phyloP scores from a whole-genome alignment of 768 basidiomycete genomes.

The Russula compacta region DNA sequence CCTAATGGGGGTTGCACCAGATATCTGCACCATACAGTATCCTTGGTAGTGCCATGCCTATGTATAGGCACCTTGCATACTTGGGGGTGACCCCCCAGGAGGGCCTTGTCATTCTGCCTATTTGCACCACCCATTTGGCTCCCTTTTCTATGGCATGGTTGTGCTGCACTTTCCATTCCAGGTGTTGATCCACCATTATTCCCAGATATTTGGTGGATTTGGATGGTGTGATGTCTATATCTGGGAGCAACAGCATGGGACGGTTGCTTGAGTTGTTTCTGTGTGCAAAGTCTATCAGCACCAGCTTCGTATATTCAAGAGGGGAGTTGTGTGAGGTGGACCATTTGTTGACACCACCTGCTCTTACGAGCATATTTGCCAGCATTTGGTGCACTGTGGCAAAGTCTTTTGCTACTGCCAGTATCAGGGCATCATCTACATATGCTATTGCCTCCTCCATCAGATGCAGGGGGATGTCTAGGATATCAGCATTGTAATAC shows the following conservation, averaged over 20 bases:
- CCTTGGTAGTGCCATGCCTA: not conserved
- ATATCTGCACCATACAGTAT: not conserved
- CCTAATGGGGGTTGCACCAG: too few relatives aligned
- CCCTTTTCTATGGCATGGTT: not conserved
- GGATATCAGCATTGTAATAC: not conserved
- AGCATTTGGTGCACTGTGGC: not conserved
- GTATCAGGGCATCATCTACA: not conserved
- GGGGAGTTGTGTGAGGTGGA: not conserved
- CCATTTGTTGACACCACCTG: not conserved
- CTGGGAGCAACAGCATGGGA: too few relatives aligned
- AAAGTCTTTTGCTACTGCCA: slow-evolving; percentile 24
- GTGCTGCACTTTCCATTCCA: not conserved
- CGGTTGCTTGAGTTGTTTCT: fast-evolving
- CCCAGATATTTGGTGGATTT: not conserved
- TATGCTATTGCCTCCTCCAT: not conserved
- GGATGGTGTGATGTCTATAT: fast-evolving
- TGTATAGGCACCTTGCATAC: not conserved
- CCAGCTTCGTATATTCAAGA: not conserved
- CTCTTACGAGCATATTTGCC: not conserved
- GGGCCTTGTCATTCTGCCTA: not conserved
- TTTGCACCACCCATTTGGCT: not conserved
- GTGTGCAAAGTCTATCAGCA: not conserved
- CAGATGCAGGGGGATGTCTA: not conserved
- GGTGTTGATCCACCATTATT: not conserved
- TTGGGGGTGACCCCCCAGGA: not conserved